Percentiles rank a stretch among this genome's conserved stretches.
phyloP scores from a whole-genome alignment of 1,284 basidiomycete genomes.

The Porogramme epimiltina region DNA sequence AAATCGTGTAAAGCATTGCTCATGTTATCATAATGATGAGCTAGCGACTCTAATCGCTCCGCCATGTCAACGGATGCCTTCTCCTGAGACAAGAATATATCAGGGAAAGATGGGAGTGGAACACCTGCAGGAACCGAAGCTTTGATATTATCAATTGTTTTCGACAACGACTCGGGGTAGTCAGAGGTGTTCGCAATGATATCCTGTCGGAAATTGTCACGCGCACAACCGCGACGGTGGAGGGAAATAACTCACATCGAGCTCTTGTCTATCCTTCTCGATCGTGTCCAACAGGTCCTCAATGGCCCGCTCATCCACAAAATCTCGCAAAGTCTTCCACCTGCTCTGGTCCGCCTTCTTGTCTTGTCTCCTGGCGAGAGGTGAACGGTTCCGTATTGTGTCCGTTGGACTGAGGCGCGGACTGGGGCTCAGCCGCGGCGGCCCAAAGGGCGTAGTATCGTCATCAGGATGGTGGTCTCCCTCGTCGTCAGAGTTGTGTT shows the following conservation, averaged over 20 bases:
- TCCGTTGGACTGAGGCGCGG: constrained; percentile 35
- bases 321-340: constrained; percentile 83
- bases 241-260: constrained; percentile 56
- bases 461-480: constrained; percentile 16
- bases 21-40: constrained; percentile 77
- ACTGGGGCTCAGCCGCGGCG: constrained; percentile 11
- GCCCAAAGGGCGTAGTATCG: constrained; percentile 18
- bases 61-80: constrained; percentile 66
- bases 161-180: constrained; percentile 62
- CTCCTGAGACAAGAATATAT: constrained; percentile 58
- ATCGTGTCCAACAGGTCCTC: constrained; percentile 73
- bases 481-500: constrained; percentile 54
- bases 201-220: constrained; percentile 44
- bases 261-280: constrained; percentile 61
- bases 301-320: constrained; percentile 78
- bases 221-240: no score
- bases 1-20: constrained; percentile 61
- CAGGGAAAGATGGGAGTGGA: constrained; percentile 45
- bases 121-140: constrained; percentile 47
- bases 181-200: constrained; percentile 61
- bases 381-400: constrained; percentile 31
- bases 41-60: constrained; percentile 65
- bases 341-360: constrained; percentile 48
- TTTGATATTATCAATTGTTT: constrained; percentile 55
- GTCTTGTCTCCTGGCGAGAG: constrained; percentile 21